These are phyloP conservation scores for Jatropha multifida DNA, from an alignment of 441 rosid genomes.

Conservation along the genomic window DNA sequence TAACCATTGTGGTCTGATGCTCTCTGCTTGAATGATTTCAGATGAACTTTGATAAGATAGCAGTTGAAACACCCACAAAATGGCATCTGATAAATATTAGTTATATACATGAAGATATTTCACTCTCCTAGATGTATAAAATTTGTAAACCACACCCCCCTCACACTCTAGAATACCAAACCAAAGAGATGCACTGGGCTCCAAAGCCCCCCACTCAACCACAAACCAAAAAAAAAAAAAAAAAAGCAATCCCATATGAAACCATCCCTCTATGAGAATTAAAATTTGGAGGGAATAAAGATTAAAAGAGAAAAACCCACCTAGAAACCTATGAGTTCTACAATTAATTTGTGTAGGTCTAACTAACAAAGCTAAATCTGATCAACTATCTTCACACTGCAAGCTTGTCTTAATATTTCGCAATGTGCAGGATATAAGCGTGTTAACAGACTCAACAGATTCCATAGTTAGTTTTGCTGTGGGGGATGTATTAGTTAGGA, in stretches of 20 bases:
- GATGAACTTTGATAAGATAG: background rate
- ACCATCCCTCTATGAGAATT: constrained; percentile 21
- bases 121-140: background rate
- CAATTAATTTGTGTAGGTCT: constrained; percentile 35
- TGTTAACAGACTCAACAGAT: constrained; percentile 77
- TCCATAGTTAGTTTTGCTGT: constrained; percentile 66
- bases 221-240: constrained; percentile 20
- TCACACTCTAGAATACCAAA: background rate
- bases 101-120: constrained; percentile 13
- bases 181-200: constrained; percentile 1
- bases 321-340: constrained; percentile 38
- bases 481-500: constrained; percentile 65
- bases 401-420: constrained; percentile 75
- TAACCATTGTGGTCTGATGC: background rate
- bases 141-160: background rate
- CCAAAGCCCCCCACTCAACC: constrained; percentile 28
- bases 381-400: constrained; percentile 84
- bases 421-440: constrained; percentile 75
- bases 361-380: constrained; percentile 23
- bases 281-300: constrained; percentile 12
- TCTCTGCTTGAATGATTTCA: background rate
- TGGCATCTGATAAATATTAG: constrained; percentile 5
- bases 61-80: constrained; percentile 8
- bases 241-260: constrained; percentile 28
- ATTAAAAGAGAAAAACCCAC: background rate